Base-by-base conservation (phyloP, 140 eudicot species). In the Stevia rebaudiana region DNA sequence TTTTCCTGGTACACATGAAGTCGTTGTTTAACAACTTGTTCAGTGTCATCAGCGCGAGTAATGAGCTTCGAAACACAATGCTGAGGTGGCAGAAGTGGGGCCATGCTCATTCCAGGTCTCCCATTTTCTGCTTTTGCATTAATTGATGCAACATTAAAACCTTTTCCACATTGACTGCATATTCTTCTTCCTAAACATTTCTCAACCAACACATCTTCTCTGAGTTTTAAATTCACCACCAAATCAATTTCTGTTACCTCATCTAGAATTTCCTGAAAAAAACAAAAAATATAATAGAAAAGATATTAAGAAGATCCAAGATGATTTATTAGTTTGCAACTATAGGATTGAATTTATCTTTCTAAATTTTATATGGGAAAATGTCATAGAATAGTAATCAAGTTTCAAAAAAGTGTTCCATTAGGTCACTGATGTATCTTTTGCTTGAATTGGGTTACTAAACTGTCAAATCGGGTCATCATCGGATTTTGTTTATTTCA, bases 131-230 rank as follows among this genome's bases (percentile, higher is more conserved):
- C 88, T 74, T 83, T 80, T 55, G 86, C 80, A 63, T 88, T 67
- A 61, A 94, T 94, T 41, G 81, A 61, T 23, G 99, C 99, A 24
- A 94, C 84, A 73, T 94, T 94, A 61, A 76, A 94, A 54, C 88
- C 88, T 74, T 85, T 85, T 28, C 94, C 90, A 74, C 99, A 94
- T 74, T 88, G 76, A 57, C 86, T 74, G 73, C 99, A 94, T 50
- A 80, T 83, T 65, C 99, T 81, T 81, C 99, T 62, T 15, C 99
- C 99, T 23, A 94, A 84, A 81, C 99, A 94, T 80, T 94, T 94
- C 68, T 85, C 95, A 36, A 94, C 44, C 79, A 94, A 70, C 25
- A 84, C 99, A 17, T 74, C 80, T 76, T 94, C 97, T 21, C 97
- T 87, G 19, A 94, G 87, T 79, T 88, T 94, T 42, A 94, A 82